These are phyloP conservation scores for Clohesyomyces aquaticus DNA, from an alignment of 495 filamentous ascomycete species.

Conservation along the genomic window DNA sequence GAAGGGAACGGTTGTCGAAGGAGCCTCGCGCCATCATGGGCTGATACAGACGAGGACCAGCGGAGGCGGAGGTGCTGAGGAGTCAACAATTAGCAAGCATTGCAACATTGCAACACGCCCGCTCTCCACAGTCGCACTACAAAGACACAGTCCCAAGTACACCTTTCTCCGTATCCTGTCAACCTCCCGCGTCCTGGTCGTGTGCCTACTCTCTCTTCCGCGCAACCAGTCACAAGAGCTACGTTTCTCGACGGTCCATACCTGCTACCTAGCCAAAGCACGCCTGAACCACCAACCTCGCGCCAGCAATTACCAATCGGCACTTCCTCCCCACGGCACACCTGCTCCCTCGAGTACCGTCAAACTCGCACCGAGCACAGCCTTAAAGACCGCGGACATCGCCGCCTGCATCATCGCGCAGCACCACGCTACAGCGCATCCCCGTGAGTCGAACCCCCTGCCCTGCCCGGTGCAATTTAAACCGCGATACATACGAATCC, in stretches of 20 bases:
- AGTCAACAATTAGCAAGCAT: constrained; percentile 1
- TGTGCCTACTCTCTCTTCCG: too few relatives aligned
- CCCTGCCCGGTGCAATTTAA: too few relatives aligned
- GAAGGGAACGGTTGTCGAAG: too few relatives aligned
- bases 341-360: neutral
- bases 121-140: too few relatives aligned
- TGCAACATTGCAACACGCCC: too few relatives aligned
- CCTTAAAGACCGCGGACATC: neutral
- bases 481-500: too few relatives aligned
- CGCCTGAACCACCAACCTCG: neutral
- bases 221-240: neutral
- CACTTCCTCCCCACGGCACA: neutral
- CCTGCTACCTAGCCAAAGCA: too few relatives aligned
- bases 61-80: neutral
- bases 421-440: too few relatives aligned
- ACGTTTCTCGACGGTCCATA: neutral
- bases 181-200: too few relatives aligned
- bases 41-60: neutral
- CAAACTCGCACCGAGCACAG: neutral
- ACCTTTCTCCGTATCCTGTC: too few relatives aligned
- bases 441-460: too few relatives aligned
- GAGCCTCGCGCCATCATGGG: neutral
- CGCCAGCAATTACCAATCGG: neutral
- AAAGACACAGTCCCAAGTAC: too few relatives aligned
- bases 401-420: neutral